phyloP scores from a whole-genome alignment of 108 stramenopile genomes.

The Chaetoceros tenuissimus region DNA sequence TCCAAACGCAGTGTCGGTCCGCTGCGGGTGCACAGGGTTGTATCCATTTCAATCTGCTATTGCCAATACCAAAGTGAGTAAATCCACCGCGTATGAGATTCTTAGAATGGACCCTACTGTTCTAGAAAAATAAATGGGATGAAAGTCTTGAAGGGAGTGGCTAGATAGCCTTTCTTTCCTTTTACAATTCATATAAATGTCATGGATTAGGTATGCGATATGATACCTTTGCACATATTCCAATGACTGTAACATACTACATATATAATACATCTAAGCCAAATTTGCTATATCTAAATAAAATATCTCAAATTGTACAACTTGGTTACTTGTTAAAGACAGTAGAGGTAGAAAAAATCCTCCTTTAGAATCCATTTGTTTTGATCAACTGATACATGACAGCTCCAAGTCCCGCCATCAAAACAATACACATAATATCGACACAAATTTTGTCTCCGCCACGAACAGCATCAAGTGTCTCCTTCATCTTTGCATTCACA shows the following conservation, averaged over 20 bases:
- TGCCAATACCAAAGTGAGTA: background rate
- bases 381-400: conserved; percentile 45
- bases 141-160: background rate
- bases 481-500: conserved; percentile 87
- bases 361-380: background rate
- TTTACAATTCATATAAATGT: too few relatives aligned
- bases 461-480: conserved; percentile 78
- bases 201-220: too few relatives aligned
- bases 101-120: background rate
- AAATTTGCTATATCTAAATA: background rate
- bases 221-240: too few relatives aligned
- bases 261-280: background rate
- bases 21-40: background rate
- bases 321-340: background rate
- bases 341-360: background rate
- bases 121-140: background rate
- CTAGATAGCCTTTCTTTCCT: too few relatives aligned
- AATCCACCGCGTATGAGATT: background rate
- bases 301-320: background rate
- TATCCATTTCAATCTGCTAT: background rate
- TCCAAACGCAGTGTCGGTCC: background rate
- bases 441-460: conserved; percentile 86
- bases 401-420: conserved; percentile 63
- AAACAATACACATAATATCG: conserved; percentile 93
- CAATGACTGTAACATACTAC: background rate